Conservation (phyloP, 78 protist genomes). For the Guillardia theta region DNA sequence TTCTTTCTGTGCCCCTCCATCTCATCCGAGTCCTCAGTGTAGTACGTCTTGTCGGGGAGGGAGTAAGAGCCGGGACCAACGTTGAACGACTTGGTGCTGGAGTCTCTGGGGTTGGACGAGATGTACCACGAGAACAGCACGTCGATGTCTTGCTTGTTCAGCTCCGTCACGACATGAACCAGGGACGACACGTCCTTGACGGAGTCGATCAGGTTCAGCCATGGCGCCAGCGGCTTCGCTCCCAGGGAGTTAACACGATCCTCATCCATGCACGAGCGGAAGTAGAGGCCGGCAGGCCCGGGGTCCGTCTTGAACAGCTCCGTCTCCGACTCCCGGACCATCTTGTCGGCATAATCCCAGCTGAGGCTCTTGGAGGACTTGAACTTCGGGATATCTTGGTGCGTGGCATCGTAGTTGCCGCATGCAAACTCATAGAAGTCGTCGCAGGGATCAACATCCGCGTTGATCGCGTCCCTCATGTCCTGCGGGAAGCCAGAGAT, state of each 20-base stretch:
- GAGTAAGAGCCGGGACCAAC: neutral
- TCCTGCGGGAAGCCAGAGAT: neutral
- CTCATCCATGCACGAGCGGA: neutral
- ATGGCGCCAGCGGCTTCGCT: neutral
- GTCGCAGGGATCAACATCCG: neutral
- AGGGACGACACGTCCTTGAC: neutral
- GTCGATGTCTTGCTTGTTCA: neutral
- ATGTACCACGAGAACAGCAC: neutral
- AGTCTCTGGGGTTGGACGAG: neutral
- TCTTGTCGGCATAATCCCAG: neutral
- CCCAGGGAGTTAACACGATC: neutral
- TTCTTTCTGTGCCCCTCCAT: neutral
- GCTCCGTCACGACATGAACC: neutral
- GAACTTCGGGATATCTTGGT: neutral
- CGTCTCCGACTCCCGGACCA: neutral
- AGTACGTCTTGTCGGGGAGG: neutral
- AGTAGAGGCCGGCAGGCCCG: neutral
- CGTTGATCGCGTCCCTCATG: neutral
- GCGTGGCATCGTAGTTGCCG: neutral
- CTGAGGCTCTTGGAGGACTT: neutral
- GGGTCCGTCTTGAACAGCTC: neutral
- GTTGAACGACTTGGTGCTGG: neutral
- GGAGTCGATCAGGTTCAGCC: neutral
- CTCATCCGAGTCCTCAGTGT: neutral
- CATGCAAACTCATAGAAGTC: slow-evolving; percentile 1